Conservation (phyloP, 495 filamentous ascomycete genomes). For the Talaromyces ruber region DNA sequence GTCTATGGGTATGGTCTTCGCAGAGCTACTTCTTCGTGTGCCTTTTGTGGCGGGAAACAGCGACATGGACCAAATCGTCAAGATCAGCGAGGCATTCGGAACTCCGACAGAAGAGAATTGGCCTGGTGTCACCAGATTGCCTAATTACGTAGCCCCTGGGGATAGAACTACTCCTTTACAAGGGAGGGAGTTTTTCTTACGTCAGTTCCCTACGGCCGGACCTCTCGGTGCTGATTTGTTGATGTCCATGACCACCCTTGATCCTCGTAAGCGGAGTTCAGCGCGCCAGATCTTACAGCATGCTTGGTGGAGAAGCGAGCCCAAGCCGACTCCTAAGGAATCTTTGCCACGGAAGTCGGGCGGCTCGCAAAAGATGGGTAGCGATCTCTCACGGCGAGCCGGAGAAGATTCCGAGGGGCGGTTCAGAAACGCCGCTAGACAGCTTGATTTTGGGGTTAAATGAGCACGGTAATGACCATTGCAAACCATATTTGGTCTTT, state of each 20-base stretch:
- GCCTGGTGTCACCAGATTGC: constrained; percentile 79
- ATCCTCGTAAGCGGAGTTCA: constrained; percentile 74
- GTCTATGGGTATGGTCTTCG: constrained; percentile 90
- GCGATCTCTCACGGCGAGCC: constrained; percentile 74
- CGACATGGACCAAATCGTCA: constrained; percentile 68
- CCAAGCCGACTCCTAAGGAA: constrained; percentile 74
- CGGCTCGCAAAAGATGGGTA: constrained; percentile 63
- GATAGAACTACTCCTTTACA: constrained; percentile 50
- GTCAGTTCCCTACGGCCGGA: constrained; percentile 68
- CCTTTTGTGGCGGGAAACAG: constrained; percentile 75
- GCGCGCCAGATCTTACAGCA: constrained; percentile 71
- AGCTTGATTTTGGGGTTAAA: constrained; percentile 71
- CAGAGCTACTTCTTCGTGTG: constrained; percentile 74
- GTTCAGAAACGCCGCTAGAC: constrained; percentile 70
- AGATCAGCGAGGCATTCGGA: constrained; percentile 78
- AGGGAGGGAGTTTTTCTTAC: constrained; percentile 59
- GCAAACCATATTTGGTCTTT: neutral
- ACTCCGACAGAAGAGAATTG: constrained; percentile 92
- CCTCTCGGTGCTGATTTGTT: constrained; percentile 77
- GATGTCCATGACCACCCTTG: constrained; percentile 74
- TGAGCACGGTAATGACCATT: constrained; percentile 9
- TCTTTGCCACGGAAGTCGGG: constrained; percentile 68
- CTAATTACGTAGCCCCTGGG: constrained; percentile 56
- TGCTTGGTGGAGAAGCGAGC: constrained; percentile 77
- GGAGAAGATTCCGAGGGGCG: constrained; percentile 60